Conservation (phyloP, 306 rosid genomes). For the Coriaria nepalensis region DNA sequence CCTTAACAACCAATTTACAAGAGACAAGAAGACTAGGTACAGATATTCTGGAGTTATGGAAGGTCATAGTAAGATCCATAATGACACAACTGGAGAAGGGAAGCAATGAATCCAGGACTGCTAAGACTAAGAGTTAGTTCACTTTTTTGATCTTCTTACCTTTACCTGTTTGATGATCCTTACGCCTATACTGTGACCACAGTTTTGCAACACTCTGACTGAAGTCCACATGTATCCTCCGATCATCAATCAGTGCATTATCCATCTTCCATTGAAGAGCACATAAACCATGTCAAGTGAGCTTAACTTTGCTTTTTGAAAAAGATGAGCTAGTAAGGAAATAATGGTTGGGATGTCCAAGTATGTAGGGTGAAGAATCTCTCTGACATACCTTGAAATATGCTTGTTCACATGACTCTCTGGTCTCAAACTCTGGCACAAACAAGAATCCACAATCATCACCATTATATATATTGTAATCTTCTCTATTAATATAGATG, state of each 20-base stretch:
- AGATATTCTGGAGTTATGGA: too few species aligned
- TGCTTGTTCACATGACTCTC: constrained; percentile 70
- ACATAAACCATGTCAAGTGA: constrained; percentile 4
- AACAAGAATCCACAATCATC: constrained; percentile 1
- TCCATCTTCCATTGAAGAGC: constrained; percentile 55
- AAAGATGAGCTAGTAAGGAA: too few species aligned
- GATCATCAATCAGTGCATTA: constrained; percentile 90
- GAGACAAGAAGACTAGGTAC: too few species aligned
- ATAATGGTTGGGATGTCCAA: not conserved
- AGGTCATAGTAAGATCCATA: too few species aligned
- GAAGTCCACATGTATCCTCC: constrained; percentile 96
- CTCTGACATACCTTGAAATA: constrained; percentile 70
- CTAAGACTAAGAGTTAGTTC: not conserved
- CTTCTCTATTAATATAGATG: too few species aligned
- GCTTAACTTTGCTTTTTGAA: too few species aligned
- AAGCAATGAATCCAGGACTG: not conserved
- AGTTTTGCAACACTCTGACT: constrained; percentile 88
- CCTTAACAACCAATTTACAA: too few species aligned
- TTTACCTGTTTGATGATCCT: constrained; percentile 44
- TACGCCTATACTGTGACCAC: constrained; percentile 79
- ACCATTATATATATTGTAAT: not conserved
- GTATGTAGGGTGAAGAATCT: constrained; percentile 3
- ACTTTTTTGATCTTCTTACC: constrained; percentile 23
- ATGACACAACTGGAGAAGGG: not conserved
- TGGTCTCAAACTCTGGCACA: constrained; percentile 65